Evolutionary conservation across 2,329 filamentous ascomycete genomes (phyloP), one percentile per base, ranked within the genome.

Genomic region (Chaetothyriales sp.): DNA sequence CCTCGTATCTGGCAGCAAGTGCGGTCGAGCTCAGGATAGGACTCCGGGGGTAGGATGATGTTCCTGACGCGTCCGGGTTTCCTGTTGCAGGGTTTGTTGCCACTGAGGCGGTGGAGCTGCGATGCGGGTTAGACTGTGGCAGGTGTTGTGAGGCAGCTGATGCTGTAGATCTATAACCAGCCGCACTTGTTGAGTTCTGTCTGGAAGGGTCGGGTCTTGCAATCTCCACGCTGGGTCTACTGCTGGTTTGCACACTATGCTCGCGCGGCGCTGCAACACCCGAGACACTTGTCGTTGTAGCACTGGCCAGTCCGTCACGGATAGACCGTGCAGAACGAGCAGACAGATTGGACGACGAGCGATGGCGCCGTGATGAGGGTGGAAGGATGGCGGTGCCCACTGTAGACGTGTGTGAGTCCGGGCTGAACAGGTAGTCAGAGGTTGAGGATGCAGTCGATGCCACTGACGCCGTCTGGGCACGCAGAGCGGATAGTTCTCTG

Each of bases 401-500:
- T 63, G 56, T 70, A 66, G n/a, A 65, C 59, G 2, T 66, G 50
- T 55, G 55, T 5, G 54, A 53, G 28, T 56, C 53, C 25, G 26
- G 49, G 48, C 49, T 48, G 67, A 44, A 65, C 51, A 73, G 63
- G 15, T 68, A 68, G 46, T 70, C 71, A 2, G 76, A 78, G 39
- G 73, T 72, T 8, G 75, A 76, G n/a, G 75, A 78, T 8, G 75
- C 61, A 6, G 76, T 81, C 7, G 77, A 80, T 47, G 77, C 77
- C 25, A 80, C 78, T 1, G 77, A 80, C 5, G 77, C 75, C 7
- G 78, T 78, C 62, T 79, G 78, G 20, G 79, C 77, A 52, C 89
- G 84, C n/a, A 96, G 79, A 49, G 87, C 74, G 15, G 83, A 82
- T 36, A 96, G 79, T 65, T 96, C 90, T 51, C 90, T 84, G 0